Conservation (phyloP, 129 eudicot genomes). For the Helichrysum umbraculigerum region DNA sequence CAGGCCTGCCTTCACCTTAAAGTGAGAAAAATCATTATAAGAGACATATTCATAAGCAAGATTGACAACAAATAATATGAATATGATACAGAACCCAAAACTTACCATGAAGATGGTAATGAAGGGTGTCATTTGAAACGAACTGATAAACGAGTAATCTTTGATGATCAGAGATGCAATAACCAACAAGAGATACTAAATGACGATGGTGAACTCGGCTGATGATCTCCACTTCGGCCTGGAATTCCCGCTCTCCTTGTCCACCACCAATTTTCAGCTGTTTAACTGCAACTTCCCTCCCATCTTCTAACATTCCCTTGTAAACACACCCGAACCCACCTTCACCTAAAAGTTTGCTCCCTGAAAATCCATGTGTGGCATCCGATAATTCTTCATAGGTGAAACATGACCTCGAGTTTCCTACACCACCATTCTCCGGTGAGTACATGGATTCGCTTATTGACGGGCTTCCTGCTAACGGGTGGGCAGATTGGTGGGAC, state of each 20-base stretch:
- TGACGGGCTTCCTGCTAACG: slow-evolving; percentile 52
- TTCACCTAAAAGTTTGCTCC: slow-evolving; percentile 71
- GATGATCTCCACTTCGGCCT: slow-evolving; percentile 94
- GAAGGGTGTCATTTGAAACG: slow-evolving; percentile 51
- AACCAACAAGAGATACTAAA: slow-evolving; percentile 94
- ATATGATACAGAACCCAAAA: slow-evolving; percentile 6
- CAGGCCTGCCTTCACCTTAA: slow-evolving; percentile 69
- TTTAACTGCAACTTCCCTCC: slow-evolving; percentile 88
- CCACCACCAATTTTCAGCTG: slow-evolving; percentile 85
- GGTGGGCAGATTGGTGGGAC: slow-evolving; percentile 52
- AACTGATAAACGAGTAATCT: slow-evolving; percentile 88
- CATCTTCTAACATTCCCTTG: slow-evolving; percentile 72
- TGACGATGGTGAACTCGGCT: slow-evolving; percentile 94
- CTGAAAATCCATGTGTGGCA: slow-evolving; percentile 80
- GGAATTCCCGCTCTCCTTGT: slow-evolving; percentile 95
- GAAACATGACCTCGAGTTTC: slow-evolving; percentile 76
- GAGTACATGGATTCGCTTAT: slow-evolving; percentile 57
- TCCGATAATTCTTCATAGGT: slow-evolving; percentile 74
- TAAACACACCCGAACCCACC: slow-evolving; percentile 99
- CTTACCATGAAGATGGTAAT: slow-evolving; percentile 83
- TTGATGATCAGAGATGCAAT: slow-evolving; percentile 79
- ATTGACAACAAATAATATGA: not conserved
- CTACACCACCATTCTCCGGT: slow-evolving; percentile 74
- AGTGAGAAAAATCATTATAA: not conserved
- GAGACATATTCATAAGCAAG: slow-evolving; percentile 35